Evolutionary conservation across 78 protist species (phyloP), one percentile per base, ranked within the genome.

Genomic region (Capsaspora owczarzaki): DNA sequence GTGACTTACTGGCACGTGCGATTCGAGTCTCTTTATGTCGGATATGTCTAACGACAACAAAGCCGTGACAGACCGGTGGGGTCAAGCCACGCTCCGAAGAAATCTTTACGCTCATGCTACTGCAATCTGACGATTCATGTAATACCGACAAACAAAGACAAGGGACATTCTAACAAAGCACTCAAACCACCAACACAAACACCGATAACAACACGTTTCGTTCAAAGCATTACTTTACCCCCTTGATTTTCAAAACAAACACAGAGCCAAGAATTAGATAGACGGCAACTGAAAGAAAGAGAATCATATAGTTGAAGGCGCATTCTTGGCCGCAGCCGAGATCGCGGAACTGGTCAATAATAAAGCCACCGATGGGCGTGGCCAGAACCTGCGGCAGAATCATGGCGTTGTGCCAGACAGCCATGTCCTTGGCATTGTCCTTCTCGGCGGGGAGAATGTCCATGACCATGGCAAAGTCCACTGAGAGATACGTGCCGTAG

Each of bases 401-500:
- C 10, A 87, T n/a, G 0, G 87, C 47, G 51, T 79, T 80, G 40
- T 83, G 87, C 90, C 90, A 87, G 10, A 87, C 60, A 6, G 74
- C 84, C 61, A 87, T 10, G 69, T 87, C 90, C 42, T 87, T 87
- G 16, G 90, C 90, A 25, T 49, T 53, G 60, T 72, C 68, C 42
- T 19, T 33, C 20, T 77, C 42, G 20, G 68, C 63, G 66, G 87
- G 85, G 35, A 87, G 72, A 22, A 51, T 61, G 37, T 87, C 90
- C 0, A 87, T 23, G 5, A 81, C 90, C 2, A 87, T 20, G 27
- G 85, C 87, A 51, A 76, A 85, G 37, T 87, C 90, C 19, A 87
- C 87, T 14, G 88, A 72, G 33, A 78, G 85, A 44, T 76, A 87
- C n/a, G 75, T 27, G 19, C 90, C 90, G 53, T 87, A 87, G 0